phyloP scores from a whole-genome alignment of 1,139 yeast genomes.

The Debaryomyces udenii region DNA sequence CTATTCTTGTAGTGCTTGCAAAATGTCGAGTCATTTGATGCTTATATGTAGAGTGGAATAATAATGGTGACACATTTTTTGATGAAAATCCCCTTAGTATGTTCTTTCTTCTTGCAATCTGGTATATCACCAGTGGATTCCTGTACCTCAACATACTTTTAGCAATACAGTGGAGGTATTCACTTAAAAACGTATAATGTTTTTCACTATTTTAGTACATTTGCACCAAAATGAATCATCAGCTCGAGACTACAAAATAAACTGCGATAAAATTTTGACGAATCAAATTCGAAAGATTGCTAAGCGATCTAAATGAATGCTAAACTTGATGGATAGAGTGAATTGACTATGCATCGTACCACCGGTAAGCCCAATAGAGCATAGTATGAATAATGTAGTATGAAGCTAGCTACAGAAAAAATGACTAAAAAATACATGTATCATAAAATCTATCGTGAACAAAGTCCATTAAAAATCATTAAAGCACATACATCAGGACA shows the following conservation, averaged over 20 bases:
- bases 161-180: neutral
- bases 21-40: slow-evolving; percentile 1
- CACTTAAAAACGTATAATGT: neutral
- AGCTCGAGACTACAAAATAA: neutral
- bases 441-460: neutral
- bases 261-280: slow-evolving; percentile 11
- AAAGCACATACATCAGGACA: slow-evolving; percentile 17
- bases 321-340: no score
- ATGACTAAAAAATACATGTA: neutral
- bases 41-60: neutral
- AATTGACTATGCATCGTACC: no score
- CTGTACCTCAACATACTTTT: slow-evolving; percentile 3
- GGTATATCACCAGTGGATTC: slow-evolving; percentile 1
- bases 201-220: neutral
- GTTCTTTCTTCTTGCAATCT: neutral
- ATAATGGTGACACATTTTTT: neutral
- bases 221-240: slow-evolving; percentile 7
- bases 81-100: neutral
- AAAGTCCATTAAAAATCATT: neutral
- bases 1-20: neutral
- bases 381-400: no score
- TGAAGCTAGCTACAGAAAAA: no score
- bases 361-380: no score
- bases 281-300: slow-evolving; percentile 9
- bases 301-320: slow-evolving; percentile 1